Percentiles rank a stretch among this genome's conserved stretches.
phyloP scores from a whole-genome alignment of 2,329 filamentous ascomycete genomes.

The Orbilia ellipsospora region DNA sequence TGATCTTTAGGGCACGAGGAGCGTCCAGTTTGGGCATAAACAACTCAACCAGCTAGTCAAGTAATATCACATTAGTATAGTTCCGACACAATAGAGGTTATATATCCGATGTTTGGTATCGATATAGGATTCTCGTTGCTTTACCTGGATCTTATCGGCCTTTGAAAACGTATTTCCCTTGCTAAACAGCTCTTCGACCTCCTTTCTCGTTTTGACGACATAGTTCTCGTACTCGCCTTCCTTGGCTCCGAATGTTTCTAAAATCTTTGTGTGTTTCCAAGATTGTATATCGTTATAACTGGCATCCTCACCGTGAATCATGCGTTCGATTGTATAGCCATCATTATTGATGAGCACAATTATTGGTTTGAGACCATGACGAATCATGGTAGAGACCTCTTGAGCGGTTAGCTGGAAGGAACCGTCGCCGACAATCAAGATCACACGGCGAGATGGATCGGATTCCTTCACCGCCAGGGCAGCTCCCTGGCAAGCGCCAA shows the following conservation, averaged over 20 bases:
- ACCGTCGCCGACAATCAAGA: conserved; percentile 90
- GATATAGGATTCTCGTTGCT: conserved; percentile 33
- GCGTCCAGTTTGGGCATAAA: conserved; percentile 84
- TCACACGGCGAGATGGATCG: conserved; percentile 71
- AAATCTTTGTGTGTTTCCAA: conserved; percentile 78
- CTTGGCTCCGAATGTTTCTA: conserved; percentile 74
- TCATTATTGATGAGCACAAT: conserved; percentile 89
- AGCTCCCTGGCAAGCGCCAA: conserved; percentile 74
- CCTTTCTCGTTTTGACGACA: conserved; percentile 74
- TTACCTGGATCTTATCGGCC: conserved; percentile 65
- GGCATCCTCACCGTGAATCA: conserved; percentile 84
- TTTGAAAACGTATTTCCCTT: conserved; percentile 72
- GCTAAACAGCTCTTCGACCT: conserved; percentile 73
- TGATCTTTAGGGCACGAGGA: conserved; percentile 75
- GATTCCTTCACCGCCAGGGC: conserved; percentile 78
- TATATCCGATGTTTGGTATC: neutral
- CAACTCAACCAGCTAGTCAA: conserved; percentile 77
- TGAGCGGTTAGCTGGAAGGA: conserved; percentile 86
- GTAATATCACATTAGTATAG: conserved; percentile 61
- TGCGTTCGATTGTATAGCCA: conserved; percentile 88
- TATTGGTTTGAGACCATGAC: conserved; percentile 78
- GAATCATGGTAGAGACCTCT: conserved; percentile 85
- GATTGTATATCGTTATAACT: conserved; percentile 81
- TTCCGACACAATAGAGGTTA: conserved; percentile 2
- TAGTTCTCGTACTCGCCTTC: conserved; percentile 72